Conservation (phyloP, 139 green algal species). For the Mychonastes homosphaera region DNA sequence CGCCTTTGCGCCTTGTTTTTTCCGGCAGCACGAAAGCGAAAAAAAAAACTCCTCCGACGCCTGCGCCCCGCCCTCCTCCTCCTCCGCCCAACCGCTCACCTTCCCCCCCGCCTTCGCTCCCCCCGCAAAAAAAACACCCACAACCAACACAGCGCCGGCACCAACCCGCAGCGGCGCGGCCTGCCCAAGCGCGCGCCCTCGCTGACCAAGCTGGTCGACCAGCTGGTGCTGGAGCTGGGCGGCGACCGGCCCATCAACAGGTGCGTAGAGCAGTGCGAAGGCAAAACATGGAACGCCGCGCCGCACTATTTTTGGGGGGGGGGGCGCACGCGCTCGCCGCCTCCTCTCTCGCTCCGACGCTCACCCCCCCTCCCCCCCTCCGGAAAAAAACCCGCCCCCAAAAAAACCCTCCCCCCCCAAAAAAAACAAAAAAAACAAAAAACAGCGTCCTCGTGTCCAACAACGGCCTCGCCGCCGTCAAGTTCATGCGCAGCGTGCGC, state of each 20-base stretch:
- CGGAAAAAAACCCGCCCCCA: too few relatives aligned
- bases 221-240: constrained; percentile 30
- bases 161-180: constrained; percentile 27
- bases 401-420: too few relatives aligned
- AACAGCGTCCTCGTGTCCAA: constrained; percentile 85
- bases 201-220: constrained; percentile 39
- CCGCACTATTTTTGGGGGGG: background rate
- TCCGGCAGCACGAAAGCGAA: background rate
- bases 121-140: too few relatives aligned
- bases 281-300: background rate
- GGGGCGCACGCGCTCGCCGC: background rate
- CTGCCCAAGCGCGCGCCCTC: constrained; percentile 42
- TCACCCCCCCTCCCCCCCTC: background rate
- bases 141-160: constrained; percentile 11
- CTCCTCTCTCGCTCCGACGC: background rate
- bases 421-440: too few relatives aligned
- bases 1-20: too few relatives aligned
- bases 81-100: background rate
- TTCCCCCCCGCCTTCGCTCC: background rate
- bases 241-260: constrained; percentile 56
- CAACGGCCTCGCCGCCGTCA: constrained; percentile 92
- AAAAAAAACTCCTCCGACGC: background rate
- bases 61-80: background rate
- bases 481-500: constrained; percentile 91
- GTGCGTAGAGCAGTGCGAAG: constrained; percentile 12